These are phyloP conservation scores for Leptographium radiaticola DNA, from an alignment of 2,329 filamentous ascomycete species.

Conservation along the genomic window DNA sequence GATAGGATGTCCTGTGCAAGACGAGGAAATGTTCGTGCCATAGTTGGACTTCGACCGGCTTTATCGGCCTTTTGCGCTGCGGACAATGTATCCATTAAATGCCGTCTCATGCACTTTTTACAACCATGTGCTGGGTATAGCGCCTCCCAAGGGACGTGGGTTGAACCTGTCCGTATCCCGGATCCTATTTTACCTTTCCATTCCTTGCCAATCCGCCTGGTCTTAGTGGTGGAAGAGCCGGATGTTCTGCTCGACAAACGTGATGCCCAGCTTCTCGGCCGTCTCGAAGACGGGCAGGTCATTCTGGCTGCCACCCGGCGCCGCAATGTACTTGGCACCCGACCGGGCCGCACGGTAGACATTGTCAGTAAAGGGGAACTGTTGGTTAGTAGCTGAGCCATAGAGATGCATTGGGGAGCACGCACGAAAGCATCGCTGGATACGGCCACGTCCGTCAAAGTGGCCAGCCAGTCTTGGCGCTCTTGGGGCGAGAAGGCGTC, in stretches of 20 bases:
- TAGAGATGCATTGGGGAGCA: constrained; percentile 12
- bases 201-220: background rate
- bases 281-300: constrained; percentile 73
- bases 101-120: background rate
- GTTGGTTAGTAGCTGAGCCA: background rate
- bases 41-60: no score
- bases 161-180: background rate
- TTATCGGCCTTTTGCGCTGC: no score
- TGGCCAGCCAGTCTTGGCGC: constrained; percentile 71
- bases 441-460: constrained; percentile 70
- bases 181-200: background rate
- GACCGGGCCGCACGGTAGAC: constrained; percentile 83
- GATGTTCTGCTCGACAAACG: constrained; percentile 89
- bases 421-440: constrained; percentile 92
- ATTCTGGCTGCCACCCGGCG: constrained; percentile 82
- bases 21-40: no score
- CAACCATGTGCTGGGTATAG: background rate
- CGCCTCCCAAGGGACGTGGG: background rate
- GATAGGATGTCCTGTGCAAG: no score
- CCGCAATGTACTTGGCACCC: constrained; percentile 91
- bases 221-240: constrained; percentile 87
- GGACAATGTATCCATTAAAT: background rate
- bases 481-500: constrained; percentile 71
- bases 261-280: constrained; percentile 81
- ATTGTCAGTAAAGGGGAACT: constrained; percentile 98